These are phyloP conservation scores for Amylocystis lapponica DNA, from an alignment of 768 basidiomycete species.

Conservation along the genomic window DNA sequence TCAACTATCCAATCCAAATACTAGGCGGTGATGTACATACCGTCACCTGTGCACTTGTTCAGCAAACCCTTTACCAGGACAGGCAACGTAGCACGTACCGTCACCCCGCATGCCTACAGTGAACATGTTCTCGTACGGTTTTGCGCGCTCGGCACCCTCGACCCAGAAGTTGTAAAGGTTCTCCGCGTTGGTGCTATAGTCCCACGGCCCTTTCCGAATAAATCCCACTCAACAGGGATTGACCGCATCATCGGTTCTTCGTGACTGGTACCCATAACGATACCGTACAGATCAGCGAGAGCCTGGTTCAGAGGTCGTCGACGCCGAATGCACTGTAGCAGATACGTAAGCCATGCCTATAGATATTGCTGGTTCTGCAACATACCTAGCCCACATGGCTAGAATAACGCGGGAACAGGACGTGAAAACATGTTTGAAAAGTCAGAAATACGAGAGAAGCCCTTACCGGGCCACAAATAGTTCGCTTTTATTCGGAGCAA, in stretches of 20 bases:
- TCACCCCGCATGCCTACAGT: slow-evolving; percentile 68
- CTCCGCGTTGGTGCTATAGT: slow-evolving; percentile 50
- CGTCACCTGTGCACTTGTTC: slow-evolving; percentile 32
- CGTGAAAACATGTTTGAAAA: no score
- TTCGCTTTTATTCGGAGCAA: slow-evolving; percentile 64
- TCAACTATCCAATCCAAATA: neutral
- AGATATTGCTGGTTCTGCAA: slow-evolving; percentile 1
- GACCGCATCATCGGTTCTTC: slow-evolving; percentile 75
- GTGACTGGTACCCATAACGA: slow-evolving; percentile 72
- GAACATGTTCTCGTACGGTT: slow-evolving; percentile 54
- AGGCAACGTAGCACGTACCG: slow-evolving; percentile 1
- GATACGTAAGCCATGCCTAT: neutral
- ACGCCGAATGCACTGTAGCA: slow-evolving; percentile 40
- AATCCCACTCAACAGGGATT: slow-evolving; percentile 58
- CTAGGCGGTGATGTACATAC: slow-evolving; percentile 23
- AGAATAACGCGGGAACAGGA: neutral
- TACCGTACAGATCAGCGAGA: slow-evolving; percentile 57
- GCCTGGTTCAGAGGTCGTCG: slow-evolving; percentile 59
- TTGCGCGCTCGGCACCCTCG: slow-evolving; percentile 51
- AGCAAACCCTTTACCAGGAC: neutral
- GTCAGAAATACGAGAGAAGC: neutral
- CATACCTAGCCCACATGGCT: slow-evolving; percentile 33
- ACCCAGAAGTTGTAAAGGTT: slow-evolving; percentile 59
- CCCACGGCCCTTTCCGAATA: slow-evolving; percentile 57
- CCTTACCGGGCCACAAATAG: slow-evolving; percentile 57